phyloP scores from a whole-genome alignment of 768 basidiomycete genomes.

The Tephrocybe sp. region DNA sequence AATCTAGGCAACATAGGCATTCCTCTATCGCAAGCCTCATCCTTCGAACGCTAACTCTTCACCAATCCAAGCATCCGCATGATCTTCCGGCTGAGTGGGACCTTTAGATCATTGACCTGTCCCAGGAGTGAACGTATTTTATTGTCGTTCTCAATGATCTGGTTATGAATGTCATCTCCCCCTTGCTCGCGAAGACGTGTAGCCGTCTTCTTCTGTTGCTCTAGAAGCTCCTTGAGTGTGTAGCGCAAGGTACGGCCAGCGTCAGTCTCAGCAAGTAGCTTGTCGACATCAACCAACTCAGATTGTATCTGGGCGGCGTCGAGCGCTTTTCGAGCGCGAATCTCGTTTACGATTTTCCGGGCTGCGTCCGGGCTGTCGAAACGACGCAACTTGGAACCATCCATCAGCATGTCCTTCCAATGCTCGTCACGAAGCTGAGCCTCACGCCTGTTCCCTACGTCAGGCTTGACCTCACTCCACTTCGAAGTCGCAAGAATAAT shows the following conservation, averaged over 20 bases:
- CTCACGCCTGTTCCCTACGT: constrained; percentile 25
- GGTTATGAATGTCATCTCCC: constrained; percentile 6
- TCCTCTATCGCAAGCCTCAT: too few species aligned
- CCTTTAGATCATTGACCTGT: constrained; percentile 22
- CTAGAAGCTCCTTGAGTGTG: constrained; percentile 23
- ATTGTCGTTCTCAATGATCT: constrained; percentile 18
- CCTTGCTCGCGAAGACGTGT: constrained; percentile 15
- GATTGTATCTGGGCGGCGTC: constrained; percentile 27
- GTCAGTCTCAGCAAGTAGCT: constrained; percentile 26
- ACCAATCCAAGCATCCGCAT: background rate
- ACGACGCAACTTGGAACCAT: constrained; percentile 25
- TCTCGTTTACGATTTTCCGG: constrained; percentile 24
- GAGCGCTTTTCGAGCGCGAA: constrained; percentile 13
- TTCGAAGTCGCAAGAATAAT: constrained; percentile 26
- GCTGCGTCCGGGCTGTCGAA: constrained; percentile 24
- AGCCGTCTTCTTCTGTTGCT: constrained; percentile 24
- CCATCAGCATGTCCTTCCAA: constrained; percentile 28
- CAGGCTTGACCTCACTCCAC: constrained; percentile 32
- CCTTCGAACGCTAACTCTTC: too few species aligned
- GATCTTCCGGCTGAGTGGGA: constrained; percentile 20
- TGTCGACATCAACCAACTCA: constrained; percentile 27
- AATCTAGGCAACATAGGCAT: too few species aligned
- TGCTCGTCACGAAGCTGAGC: constrained; percentile 26
- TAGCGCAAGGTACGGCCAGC: constrained; percentile 27
- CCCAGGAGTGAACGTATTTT: constrained; percentile 21